Conservation (phyloP, 2,329 filamentous ascomycete species). For the Berkeleyomyces rouxiae region DNA sequence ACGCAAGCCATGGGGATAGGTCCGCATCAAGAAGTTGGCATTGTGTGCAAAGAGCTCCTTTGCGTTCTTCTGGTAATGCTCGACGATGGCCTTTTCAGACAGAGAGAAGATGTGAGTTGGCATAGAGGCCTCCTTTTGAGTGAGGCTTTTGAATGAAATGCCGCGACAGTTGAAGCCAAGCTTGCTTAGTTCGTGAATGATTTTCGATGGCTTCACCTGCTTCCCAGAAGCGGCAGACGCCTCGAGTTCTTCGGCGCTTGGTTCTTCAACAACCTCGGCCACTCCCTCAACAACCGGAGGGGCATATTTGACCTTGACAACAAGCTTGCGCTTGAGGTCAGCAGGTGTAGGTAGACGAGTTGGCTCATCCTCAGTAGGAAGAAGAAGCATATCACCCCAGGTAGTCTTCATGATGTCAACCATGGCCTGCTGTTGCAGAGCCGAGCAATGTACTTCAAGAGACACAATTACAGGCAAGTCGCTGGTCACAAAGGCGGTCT, state of each 20-base stretch:
- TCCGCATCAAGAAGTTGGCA: conserved; percentile 63
- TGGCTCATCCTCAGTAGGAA: conserved; percentile 31
- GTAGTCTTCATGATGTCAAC: conserved; percentile 77
- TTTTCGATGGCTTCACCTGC: conserved; percentile 37
- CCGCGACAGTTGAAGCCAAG: conserved; percentile 73
- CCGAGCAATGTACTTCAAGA: conserved; percentile 73
- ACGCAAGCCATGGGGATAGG: conserved; percentile 70
- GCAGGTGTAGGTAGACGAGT: conserved; percentile 48
- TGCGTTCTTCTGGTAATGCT: conserved; percentile 34
- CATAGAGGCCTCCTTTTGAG: conserved; percentile 52
- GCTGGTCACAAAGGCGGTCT: conserved; percentile 58
- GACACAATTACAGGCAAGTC: conserved; percentile 85
- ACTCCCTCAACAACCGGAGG: conserved; percentile 24
- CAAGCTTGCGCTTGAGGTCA: conserved; percentile 58
- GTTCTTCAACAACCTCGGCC: conserved; percentile 18
- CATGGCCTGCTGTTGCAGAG: conserved; percentile 76
- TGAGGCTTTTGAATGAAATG: conserved; percentile 64
- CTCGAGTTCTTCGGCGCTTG: conserved; percentile 23
- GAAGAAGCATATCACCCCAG: conserved; percentile 59
- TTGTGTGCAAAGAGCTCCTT: conserved; percentile 62
- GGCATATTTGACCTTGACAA: conserved; percentile 65
- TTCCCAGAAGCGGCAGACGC: conserved; percentile 28
- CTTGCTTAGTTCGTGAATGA: conserved; percentile 56
- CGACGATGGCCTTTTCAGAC: conserved; percentile 47
- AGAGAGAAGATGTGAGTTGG: conserved; percentile 54